Evolutionary conservation across 345 rosid genomes (phyloP).

Genomic region (Citrus glauca): DNA sequence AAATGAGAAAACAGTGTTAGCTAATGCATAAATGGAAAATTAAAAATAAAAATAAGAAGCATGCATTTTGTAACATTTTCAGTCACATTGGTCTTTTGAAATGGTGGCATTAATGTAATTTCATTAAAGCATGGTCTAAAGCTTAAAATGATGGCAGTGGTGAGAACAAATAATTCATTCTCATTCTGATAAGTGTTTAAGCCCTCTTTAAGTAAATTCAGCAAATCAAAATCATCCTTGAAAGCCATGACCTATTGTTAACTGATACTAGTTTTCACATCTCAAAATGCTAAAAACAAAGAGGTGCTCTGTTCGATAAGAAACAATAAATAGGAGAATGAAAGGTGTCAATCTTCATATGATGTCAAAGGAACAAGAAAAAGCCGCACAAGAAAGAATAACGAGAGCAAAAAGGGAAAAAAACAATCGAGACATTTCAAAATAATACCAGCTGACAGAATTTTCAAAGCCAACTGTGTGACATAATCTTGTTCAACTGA

Average conservation of each 20-base stretch:
- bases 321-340: not conserved
- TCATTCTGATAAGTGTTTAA: not conserved
- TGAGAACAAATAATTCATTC: not conserved
- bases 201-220: not conserved
- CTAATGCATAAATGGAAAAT: not conserved
- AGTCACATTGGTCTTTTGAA: not conserved
- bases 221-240: not conserved
- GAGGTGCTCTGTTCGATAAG: not conserved
- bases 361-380: not conserved
- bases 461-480: not conserved
- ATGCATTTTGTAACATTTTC: not conserved
- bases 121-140: not conserved
- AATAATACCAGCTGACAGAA: not conserved
- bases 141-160: not conserved
- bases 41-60: not conserved
- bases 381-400: not conserved
- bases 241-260: not conserved
- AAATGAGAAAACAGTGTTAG: slow-evolving; percentile 9
- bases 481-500: not conserved
- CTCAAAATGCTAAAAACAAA: not conserved
- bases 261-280: not conserved
- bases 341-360: not conserved
- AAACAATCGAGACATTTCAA: not conserved
- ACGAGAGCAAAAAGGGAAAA: not conserved
- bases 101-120: not conserved